Percentiles rank a stretch among this genome's conserved stretches.
phyloP scores from a whole-genome alignment of 371 early-diverging fungal species.

The Mortierella sp. region DNA sequence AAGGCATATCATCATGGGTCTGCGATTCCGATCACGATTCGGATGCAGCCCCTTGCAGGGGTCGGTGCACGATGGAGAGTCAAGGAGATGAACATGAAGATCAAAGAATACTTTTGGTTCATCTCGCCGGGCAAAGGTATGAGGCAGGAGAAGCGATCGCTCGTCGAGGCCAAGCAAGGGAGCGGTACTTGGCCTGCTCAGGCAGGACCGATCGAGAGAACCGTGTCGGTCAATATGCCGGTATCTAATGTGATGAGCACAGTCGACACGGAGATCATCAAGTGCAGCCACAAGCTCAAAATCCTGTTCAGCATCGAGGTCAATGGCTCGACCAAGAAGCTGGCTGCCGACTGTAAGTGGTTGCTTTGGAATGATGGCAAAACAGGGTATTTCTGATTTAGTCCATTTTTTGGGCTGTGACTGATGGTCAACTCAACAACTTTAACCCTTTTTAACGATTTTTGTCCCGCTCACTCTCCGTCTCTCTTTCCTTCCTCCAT shows the following conservation, averaged over 20 bases:
- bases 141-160: constrained; percentile 36
- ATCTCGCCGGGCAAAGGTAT: constrained; percentile 35
- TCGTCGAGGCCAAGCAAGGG: constrained; percentile 31
- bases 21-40: constrained; percentile 28
- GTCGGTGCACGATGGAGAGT: constrained; percentile 33
- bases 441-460: not conserved
- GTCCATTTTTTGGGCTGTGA: too few species aligned
- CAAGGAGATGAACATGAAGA: constrained; percentile 32
- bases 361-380: too few species aligned
- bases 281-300: constrained; percentile 50
- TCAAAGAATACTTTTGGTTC: constrained; percentile 55
- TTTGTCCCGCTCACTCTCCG: too few species aligned
- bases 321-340: constrained; percentile 38
- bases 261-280: constrained; percentile 44
- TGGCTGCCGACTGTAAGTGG: constrained; percentile 31
- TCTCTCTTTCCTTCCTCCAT: not conserved
- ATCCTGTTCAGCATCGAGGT: constrained; percentile 32
- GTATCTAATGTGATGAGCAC: constrained; percentile 34
- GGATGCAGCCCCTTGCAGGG: constrained; percentile 22
- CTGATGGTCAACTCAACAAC: too few species aligned
- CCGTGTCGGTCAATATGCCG: constrained; percentile 28
- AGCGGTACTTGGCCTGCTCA: constrained; percentile 37
- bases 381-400: too few species aligned
- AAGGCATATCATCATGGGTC: constrained; percentile 49
- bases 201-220: constrained; percentile 28